A percentile compares a stretch with the other conserved stretches of the same genome.
These are phyloP conservation scores for Ogataea thermomethanolica DNA, from an alignment of 805 yeast species.

Conservation along the genomic window DNA sequence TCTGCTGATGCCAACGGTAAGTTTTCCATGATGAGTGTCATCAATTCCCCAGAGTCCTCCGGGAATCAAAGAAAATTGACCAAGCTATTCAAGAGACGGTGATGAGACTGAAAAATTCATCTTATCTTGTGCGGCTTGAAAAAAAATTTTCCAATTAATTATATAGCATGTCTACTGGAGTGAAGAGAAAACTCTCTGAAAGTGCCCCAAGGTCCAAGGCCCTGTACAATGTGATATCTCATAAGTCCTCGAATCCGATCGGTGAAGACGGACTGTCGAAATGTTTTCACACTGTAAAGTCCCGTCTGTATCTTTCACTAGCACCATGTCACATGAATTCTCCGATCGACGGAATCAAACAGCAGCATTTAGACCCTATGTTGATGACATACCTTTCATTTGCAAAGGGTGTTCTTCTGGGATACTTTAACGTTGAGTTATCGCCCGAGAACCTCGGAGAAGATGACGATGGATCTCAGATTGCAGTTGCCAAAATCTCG, in stretches of 20 bases:
- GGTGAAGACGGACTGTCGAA: slow-evolving; percentile 48
- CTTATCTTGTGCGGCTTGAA: slow-evolving; percentile 12
- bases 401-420: slow-evolving; percentile 78
- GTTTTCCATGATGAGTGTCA: slow-evolving; percentile 32
- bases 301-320: slow-evolving; percentile 72
- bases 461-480: slow-evolving; percentile 38
- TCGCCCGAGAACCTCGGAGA: slow-evolving; percentile 38
- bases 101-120: neutral
- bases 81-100: slow-evolving; percentile 30
- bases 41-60: slow-evolving; percentile 11
- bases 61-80: slow-evolving; percentile 21
- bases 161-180: slow-evolving; percentile 7
- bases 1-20: slow-evolving; percentile 28
- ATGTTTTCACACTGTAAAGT: slow-evolving; percentile 62
- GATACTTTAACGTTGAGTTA: slow-evolving; percentile 65
- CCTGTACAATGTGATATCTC: slow-evolving; percentile 10
- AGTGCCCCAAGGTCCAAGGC: slow-evolving; percentile 9
- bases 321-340: slow-evolving; percentile 75
- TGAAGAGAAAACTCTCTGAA: slow-evolving; percentile 10
- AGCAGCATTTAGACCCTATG: slow-evolving; percentile 87
- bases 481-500: slow-evolving; percentile 61
- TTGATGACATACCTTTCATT: slow-evolving; percentile 75
- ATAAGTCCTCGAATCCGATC: slow-evolving; percentile 19
- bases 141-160: slow-evolving; percentile 7
- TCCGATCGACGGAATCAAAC: slow-evolving; percentile 75